These are phyloP conservation scores for Pyrenophora teres DNA, from an alignment of 2,329 filamentous ascomycete species.

Conservation along the genomic window DNA sequence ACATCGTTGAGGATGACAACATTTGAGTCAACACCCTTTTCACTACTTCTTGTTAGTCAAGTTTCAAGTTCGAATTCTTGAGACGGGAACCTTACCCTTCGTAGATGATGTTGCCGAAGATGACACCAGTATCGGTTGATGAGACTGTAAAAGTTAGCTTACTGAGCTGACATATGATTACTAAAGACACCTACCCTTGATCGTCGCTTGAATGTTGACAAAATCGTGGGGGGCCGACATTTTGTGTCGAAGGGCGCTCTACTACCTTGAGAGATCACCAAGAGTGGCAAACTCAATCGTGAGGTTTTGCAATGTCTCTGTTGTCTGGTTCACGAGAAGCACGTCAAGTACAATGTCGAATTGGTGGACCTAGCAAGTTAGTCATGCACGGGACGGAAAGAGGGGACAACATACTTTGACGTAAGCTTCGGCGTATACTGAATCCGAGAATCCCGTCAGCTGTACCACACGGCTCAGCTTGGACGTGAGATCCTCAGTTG, in stretches of 20 bases:
- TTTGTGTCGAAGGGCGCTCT: constrained; percentile 93
- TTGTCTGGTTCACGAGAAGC: constrained; percentile 94
- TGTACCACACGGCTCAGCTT: constrained; percentile 97
- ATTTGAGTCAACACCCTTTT: constrained; percentile 65
- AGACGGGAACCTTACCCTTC: constrained; percentile 63
- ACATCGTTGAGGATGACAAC: constrained; percentile 98
- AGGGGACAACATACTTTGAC: constrained; percentile 67
- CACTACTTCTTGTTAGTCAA: constrained; percentile 72
- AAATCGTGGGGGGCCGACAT: constrained; percentile 95
- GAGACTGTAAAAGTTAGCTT: constrained; percentile 63
- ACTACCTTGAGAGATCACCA: constrained; percentile 96
- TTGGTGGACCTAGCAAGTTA: constrained; percentile 68
- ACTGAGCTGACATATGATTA: constrained; percentile 33
- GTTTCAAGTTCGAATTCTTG: neutral
- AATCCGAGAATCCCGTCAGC: constrained; percentile 95
- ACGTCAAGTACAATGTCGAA: constrained; percentile 98
- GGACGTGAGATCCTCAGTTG: constrained; percentile 82
- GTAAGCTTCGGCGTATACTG: constrained; percentile 98
- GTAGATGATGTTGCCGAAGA: constrained; percentile 98
- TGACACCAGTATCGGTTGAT: constrained; percentile 96
- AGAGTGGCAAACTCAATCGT: constrained; percentile 98
- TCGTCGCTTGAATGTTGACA: constrained; percentile 96
- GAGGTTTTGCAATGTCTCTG: constrained; percentile 93
- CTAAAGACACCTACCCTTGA: constrained; percentile 78
- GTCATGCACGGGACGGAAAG: neutral